phyloP scores from a whole-genome alignment of 176 grass and related monocot genomes.

The Hordeum vulgare region MorexV3_pseudomolecules_assembly NC_058519.1:127563525-127564024 shows the following conservation, averaged over 20 bases:
- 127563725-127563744: conserved; percentile 87
- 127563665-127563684: conserved; percentile 26
- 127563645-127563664: conserved; percentile 35
- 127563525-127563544: conserved; percentile 41
- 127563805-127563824: conserved; percentile 47
- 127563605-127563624: conserved; percentile 71
- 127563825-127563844: neutral
- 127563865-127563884: neutral
- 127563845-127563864: neutral
- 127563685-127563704: conserved; percentile 63
- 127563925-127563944: neutral
- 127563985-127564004: neutral
- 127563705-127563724: conserved; percentile 64
- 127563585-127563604: conserved; percentile 21
- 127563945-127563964: neutral
- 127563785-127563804: conserved; percentile 66
- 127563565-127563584: conserved; percentile 25
- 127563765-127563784: conserved; percentile 58
- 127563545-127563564: conserved; percentile 55
- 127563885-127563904: neutral
- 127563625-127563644: conserved; percentile 41
- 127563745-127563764: conserved; percentile 89
- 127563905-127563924: neutral
- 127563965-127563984: neutral
- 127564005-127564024: neutral